Conservation (phyloP, 257 asterid species). For the Solanum lycopersicoides region DNA sequence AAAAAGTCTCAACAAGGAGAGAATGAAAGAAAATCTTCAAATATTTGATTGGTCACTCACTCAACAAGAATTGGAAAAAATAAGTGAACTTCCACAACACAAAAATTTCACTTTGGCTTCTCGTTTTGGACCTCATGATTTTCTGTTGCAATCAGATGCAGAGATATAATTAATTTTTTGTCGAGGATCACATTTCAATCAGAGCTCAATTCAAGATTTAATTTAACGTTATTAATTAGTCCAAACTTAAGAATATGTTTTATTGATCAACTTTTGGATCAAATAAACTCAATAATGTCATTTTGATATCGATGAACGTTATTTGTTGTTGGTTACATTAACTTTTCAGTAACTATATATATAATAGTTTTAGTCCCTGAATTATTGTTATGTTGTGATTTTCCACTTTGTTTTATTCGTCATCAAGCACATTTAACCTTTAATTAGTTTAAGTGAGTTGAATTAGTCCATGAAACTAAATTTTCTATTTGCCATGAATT, state of each 20-base stretch:
- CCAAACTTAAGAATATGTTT: not conserved
- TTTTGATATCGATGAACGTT: not conserved
- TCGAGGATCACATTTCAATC: not conserved
- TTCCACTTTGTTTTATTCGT: not conserved
- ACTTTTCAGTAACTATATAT: too few relatives aligned
- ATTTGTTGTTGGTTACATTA: too few relatives aligned
- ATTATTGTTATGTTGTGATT: not conserved
- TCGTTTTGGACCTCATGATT: conserved; percentile 25
- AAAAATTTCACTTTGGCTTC: conserved; percentile 26
- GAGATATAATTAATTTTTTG: conserved; percentile 6
- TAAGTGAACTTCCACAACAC: conserved; percentile 26
- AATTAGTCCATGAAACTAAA: not conserved
- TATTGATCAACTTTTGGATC: not conserved
- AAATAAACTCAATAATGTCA: not conserved
- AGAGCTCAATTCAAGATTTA: not conserved
- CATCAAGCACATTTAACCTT: not conserved
- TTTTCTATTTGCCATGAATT: not conserved
- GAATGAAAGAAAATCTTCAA: conserved; percentile 43
- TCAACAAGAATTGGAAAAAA: conserved; percentile 23
- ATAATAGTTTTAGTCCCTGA: not conserved
- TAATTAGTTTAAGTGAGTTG: not conserved
- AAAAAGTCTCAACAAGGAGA: conserved; percentile 49
- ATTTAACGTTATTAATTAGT: not conserved
- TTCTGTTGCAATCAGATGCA: conserved; percentile 35
- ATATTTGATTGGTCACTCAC: conserved; percentile 44